These are phyloP conservation scores for Monilinia vaccinii-corymbosi DNA, from an alignment of 2,329 filamentous ascomycete species.

Conservation along the genomic window DNA sequence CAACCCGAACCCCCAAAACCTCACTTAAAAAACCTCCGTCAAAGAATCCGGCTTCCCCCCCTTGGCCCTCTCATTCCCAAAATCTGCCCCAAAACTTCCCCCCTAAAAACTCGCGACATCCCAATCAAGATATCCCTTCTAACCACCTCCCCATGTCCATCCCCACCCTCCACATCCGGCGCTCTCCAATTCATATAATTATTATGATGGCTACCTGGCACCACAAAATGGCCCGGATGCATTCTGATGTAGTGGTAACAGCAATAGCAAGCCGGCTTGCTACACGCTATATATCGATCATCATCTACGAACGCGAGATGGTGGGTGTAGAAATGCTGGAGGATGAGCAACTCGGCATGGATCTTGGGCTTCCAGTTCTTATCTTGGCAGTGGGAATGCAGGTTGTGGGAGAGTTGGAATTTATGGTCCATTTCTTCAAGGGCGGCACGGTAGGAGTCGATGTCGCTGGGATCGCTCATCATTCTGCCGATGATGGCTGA, in stretches of 20 bases:
- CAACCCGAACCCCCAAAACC: background rate
- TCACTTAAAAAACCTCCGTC: conserved; percentile 9
- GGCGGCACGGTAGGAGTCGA: conserved; percentile 93
- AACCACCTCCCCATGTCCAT: background rate
- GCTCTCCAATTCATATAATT: conserved; percentile 36
- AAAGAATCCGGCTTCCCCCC: conserved; percentile 7
- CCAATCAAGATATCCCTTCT: conserved; percentile 6
- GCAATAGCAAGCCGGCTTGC: conserved; percentile 43
- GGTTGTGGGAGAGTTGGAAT: conserved; percentile 3
- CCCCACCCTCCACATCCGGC: conserved; percentile 13
- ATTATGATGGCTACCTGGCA: conserved; percentile 32
- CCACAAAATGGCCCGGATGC: conserved; percentile 29
- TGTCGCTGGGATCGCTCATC: conserved; percentile 38
- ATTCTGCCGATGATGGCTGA: background rate
- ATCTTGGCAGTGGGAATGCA: conserved; percentile 26
- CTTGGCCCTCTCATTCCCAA: conserved; percentile 1
- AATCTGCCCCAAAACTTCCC: conserved; percentile 5
- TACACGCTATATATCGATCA: conserved; percentile 41
- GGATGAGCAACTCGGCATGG: conserved; percentile 39
- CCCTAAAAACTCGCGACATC: background rate
- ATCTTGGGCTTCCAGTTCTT: conserved; percentile 24
- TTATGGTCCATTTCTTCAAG: conserved; percentile 41
- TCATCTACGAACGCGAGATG: conserved; percentile 30
- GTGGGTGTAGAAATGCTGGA: conserved; percentile 37
- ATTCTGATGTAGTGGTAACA: conserved; percentile 38